Evolutionary conservation across 495 filamentous ascomycete genomes (phyloP).

Genomic region (Penicilliopsis zonata): DNA sequence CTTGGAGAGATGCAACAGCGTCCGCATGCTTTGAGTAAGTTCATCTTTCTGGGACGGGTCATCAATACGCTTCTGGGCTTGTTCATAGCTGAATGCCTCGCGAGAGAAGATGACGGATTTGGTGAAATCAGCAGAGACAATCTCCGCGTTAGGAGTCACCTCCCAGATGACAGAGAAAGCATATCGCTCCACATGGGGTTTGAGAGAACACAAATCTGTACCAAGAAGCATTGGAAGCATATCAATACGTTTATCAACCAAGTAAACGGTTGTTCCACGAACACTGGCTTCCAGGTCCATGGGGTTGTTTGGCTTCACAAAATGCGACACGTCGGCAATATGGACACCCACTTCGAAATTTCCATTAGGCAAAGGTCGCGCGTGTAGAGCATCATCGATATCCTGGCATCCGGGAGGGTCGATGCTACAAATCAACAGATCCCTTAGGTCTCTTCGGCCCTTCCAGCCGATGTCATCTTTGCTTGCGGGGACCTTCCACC

Average conservation of each 20-base stretch:
- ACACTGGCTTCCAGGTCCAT: slow-evolving; percentile 94
- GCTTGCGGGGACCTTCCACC: slow-evolving; percentile 77
- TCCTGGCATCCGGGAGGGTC: slow-evolving; percentile 94
- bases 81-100: slow-evolving; percentile 95
- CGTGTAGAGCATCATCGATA: slow-evolving; percentile 95
- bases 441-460: slow-evolving; percentile 68
- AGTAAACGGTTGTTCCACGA: slow-evolving; percentile 90
- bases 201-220: slow-evolving; percentile 92
- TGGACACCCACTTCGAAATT: slow-evolving; percentile 98
- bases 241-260: slow-evolving; percentile 98
- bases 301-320: slow-evolving; percentile 91
- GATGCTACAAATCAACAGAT: slow-evolving; percentile 89
- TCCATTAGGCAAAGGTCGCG: slow-evolving; percentile 71
- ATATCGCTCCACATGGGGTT: slow-evolving; percentile 94
- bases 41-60: slow-evolving; percentile 76
- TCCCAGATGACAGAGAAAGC: slow-evolving; percentile 96
- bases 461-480: slow-evolving; percentile 75
- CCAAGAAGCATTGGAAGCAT: slow-evolving; percentile 95
- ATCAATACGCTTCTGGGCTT: slow-evolving; percentile 87
- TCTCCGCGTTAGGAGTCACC: slow-evolving; percentile 70
- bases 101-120: slow-evolving; percentile 98
- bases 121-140: slow-evolving; percentile 71
- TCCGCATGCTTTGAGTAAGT: slow-evolving; percentile 81
- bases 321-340: slow-evolving; percentile 96
- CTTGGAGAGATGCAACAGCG: slow-evolving; percentile 77